These are phyloP conservation scores for Candida buenavistaensis DNA, from an alignment of 1,139 yeast genomes.

Conservation along the genomic window DNA sequence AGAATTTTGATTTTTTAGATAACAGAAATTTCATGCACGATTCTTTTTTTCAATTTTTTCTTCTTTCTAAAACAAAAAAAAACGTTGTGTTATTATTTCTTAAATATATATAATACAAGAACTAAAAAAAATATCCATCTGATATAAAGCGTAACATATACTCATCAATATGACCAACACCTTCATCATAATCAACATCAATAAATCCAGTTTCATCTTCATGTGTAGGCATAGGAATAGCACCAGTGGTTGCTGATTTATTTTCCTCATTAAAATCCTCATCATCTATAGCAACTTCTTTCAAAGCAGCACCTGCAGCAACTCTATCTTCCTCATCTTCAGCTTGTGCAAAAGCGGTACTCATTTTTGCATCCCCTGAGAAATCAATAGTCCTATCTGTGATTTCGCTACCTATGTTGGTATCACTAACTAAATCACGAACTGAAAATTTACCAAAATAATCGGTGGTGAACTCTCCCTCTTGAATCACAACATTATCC, in stretches of 20 bases:
- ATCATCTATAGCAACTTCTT: constrained; percentile 79
- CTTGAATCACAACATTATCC: constrained; percentile 95
- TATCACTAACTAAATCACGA: constrained; percentile 80
- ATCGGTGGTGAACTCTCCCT: constrained; percentile 97
- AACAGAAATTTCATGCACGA: neutral
- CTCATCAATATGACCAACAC: constrained; percentile 89
- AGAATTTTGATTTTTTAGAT: neutral
- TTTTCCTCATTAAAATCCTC: constrained; percentile 68
- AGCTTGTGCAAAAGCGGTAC: constrained; percentile 79
- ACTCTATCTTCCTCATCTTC: constrained; percentile 95
- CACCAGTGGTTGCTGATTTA: constrained; percentile 39
- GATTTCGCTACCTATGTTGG: constrained; percentile 35
- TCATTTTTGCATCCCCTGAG: constrained; percentile 51
- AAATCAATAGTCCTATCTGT: constrained; percentile 40
- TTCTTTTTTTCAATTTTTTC: neutral
- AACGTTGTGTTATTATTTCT: neutral
- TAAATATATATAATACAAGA: constrained; percentile 4
- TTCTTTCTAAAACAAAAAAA: neutral
- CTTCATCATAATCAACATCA: constrained; percentile 69
- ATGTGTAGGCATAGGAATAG: constrained; percentile 19
- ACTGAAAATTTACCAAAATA: constrained; percentile 88
- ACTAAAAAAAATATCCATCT: constrained; percentile 49
- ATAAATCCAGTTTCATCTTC: constrained; percentile 24
- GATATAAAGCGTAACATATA: constrained; percentile 93
- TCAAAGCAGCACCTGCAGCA: constrained; percentile 89